Base-by-base conservation (phyloP, 805 yeast species). In the Zygotorulaspora sp. region DNA sequence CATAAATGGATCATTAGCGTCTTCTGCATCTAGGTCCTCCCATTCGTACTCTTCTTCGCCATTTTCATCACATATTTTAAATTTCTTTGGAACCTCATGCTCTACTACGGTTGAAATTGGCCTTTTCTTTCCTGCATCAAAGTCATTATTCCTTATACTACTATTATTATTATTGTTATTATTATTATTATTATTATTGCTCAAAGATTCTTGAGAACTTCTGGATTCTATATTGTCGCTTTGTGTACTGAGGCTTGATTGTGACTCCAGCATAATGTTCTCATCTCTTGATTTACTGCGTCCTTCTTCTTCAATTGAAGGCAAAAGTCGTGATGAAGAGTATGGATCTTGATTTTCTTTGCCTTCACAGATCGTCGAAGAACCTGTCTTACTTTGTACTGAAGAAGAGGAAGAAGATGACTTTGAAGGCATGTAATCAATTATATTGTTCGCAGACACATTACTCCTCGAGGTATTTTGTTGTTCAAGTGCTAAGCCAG, bases 11-110 rank as follows among this genome's bases (percentile, higher is more conserved):
- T 83, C 94, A 55, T 81, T 84, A 32, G 67, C 61, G 58, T 83
- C 94, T 54, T 82, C 90, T 31, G 78, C 83, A 57, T 83, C 94
- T 37, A 83, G 64, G 61, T 83, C 90, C 54, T 82, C 88, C 86
- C 88, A 68, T 32, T 63, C 64, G 35, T 63, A 66, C 30, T 62
- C 67, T 43, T 52, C 58, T 32, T 49, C 50, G n/a, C 62, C 63
- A 38, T 58, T 51, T 30, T 48, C 62, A 22, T 45, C 49, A 32
- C 58, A 52, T 2, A 56, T 57, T 43, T 58, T 61, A 35, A 58
- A 58, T 36, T 61, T 61, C 32, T 61, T 61, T 16, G 63, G 63
- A 12, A 49, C 50, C 3, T 56, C 57, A 30, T 55, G 57, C 43
- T 58, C 63, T 3, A 55, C 63, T 11, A 55, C 53, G 6, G 62